phyloP scores from a whole-genome alignment of 1,139 yeast genomes.

The Saccharomyces hybrid region DNA sequence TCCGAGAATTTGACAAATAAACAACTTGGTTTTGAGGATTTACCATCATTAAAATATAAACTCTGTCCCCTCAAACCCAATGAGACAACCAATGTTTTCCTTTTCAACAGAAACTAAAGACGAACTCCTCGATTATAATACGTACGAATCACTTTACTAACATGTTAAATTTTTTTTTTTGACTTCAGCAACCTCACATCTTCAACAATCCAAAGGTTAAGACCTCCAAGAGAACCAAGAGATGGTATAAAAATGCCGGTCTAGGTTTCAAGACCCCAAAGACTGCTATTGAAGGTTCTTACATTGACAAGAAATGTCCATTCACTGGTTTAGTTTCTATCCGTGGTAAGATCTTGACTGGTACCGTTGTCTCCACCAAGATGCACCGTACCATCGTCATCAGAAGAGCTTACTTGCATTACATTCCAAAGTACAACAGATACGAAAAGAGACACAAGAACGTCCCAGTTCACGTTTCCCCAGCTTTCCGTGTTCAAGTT shows the following conservation, averaged over 20 bases:
- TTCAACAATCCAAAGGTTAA: constrained; percentile 99
- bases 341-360: constrained; percentile 99
- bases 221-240: constrained; percentile 98
- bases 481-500: constrained; percentile 99
- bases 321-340: constrained; percentile 93
- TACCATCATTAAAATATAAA: too few relatives aligned
- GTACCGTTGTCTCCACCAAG: constrained; percentile 99
- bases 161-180: neutral
- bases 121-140: neutral
- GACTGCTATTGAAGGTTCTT: constrained; percentile 96
- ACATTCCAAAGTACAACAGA: constrained; percentile 99
- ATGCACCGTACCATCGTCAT: constrained; percentile 99
- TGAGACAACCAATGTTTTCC: neutral
- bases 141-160: neutral
- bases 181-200: constrained; percentile 93
- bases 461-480: constrained; percentile 99
- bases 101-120: neutral
- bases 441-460: constrained; percentile 99
- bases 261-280: constrained; percentile 99
- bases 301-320: constrained; percentile 99
- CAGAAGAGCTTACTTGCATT: constrained; percentile 99
- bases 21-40: too few relatives aligned
- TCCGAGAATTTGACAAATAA: too few relatives aligned
- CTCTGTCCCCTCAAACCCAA: neutral
- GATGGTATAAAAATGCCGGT: constrained; percentile 99